These are phyloP conservation scores for Monilinia vaccinii-corymbosi DNA, from an alignment of 2,329 filamentous ascomycete genomes.

Conservation along the genomic window DNA sequence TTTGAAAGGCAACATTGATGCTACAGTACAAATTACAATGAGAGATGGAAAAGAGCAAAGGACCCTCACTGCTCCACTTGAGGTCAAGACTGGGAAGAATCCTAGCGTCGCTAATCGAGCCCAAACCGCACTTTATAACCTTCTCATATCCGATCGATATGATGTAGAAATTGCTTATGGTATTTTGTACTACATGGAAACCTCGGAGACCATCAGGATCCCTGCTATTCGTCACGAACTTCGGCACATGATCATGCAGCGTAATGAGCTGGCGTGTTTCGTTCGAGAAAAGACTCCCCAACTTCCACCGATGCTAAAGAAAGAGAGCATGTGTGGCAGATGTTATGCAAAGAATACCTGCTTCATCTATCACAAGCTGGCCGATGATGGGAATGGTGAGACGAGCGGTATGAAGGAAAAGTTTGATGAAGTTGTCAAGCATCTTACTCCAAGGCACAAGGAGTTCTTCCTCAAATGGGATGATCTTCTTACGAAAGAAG, in stretches of 20 bases:
- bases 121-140: conserved; percentile 88
- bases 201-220: conserved; percentile 75
- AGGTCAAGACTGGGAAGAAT: conserved; percentile 89
- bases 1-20: conserved; percentile 94
- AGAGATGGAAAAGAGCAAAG: conserved; percentile 56
- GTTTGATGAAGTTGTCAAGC: conserved; percentile 71
- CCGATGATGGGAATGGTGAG: conserved; percentile 74
- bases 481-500: conserved; percentile 82
- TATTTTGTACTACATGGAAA: conserved; percentile 91
- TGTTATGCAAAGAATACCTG: conserved; percentile 90
- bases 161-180: conserved; percentile 87
- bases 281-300: conserved; percentile 71
- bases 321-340: conserved; percentile 68
- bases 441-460: conserved; percentile 65
- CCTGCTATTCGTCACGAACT: conserved; percentile 80
- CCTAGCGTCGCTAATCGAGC: conserved; percentile 77
- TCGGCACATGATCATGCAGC: conserved; percentile 92
- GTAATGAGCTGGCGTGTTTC: conserved; percentile 80
- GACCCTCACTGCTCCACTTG: conserved; percentile 80
- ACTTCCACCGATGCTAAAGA: conserved; percentile 78
- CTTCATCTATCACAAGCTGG: conserved; percentile 87
- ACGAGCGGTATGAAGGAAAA: conserved; percentile 71
- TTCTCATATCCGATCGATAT: conserved; percentile 88
- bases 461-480: conserved; percentile 96
- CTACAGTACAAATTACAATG: conserved; percentile 84